Evolutionary conservation across 805 yeast species (phyloP).

Genomic region (Torulaspora microellipsoides): DNA sequence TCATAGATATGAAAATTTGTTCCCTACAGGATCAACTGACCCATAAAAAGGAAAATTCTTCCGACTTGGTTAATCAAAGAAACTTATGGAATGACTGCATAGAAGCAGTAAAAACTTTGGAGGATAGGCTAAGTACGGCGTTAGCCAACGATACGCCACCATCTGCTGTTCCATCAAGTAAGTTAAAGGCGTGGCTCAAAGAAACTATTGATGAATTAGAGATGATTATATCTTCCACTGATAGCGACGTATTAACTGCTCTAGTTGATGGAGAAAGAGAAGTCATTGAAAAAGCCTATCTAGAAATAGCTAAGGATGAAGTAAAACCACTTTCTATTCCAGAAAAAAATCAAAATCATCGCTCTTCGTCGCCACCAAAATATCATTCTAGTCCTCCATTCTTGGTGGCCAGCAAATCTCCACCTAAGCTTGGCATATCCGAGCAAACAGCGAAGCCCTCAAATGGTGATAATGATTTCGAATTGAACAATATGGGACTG

Average conservation of each 20-base stretch:
- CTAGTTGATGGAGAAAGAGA: conserved; percentile 20
- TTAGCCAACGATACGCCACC: conserved; percentile 1
- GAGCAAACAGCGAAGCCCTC: conserved; percentile 9
- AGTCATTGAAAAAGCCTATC: conserved; percentile 21
- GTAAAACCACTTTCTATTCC: background rate
- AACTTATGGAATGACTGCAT: conserved; percentile 26
- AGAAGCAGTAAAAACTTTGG: conserved; percentile 18
- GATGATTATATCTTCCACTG: conserved; percentile 5
- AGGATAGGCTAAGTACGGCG: conserved; percentile 14
- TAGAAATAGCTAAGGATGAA: conserved; percentile 13
- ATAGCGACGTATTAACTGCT: conserved; percentile 6
- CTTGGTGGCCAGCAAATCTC: conserved; percentile 23
- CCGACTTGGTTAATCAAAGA: conserved; percentile 13
- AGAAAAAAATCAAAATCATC: background rate
- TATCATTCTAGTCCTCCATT: conserved; percentile 13
- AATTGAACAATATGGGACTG: conserved; percentile 1
- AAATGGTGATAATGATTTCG: conserved; percentile 3
- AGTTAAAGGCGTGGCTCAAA: conserved; percentile 9
- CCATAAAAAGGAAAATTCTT: conserved; percentile 22
- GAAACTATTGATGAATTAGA: conserved; percentile 6
- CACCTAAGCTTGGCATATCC: conserved; percentile 29
- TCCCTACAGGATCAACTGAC: conserved; percentile 23
- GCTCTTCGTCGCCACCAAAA: conserved; percentile 2
- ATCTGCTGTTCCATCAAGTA: background rate
- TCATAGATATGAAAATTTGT: conserved; percentile 23